Evolutionary conservation across 1,284 basidiomycete species (phyloP), one percentile per base, ranked within the genome.

Genomic region (Sporisorium graminicola): DNA sequence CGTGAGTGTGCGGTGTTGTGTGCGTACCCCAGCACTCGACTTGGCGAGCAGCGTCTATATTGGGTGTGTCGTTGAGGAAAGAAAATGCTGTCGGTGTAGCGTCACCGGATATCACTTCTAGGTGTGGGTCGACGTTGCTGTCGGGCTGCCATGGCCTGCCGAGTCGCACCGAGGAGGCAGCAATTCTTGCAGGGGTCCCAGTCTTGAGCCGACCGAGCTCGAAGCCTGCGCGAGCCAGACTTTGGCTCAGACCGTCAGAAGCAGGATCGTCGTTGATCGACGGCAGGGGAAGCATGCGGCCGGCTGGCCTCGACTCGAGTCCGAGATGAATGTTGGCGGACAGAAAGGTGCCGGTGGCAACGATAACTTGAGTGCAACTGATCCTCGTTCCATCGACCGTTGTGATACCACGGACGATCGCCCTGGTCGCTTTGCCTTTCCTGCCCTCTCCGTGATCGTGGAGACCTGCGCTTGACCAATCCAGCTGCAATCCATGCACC

Each of bases 281-380:
- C 0, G 93, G 91, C 18, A 90, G 88, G 67, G 94, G 92, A 56
- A 90, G 89, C 75, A 94, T 89, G 40, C 94, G 88, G n/a, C 94
- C 94, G 3, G 94, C 93, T 7, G 93, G 92, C 60, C 92, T 91
- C 7, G 90, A 89, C 67, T 91, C 90, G 86, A 92, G 88, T 35
- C 93, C 94, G 43, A 95, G 91, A 81, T 95, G 93, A 56, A 95
- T 94, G 86, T 94, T 91, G 16, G 93, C 94, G 2, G 91, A 91
- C 16, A 96, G 88, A 82, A 96, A 96, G 0, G 94, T 96, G 13
- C 94, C 94, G 0, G 94, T 95, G 75, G 93, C 94, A 22, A 95
- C 89, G 29, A 95, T 91, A 6, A 94, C 91, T 76, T 92, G 90
- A 2, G 91, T 91, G 79, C 93, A 95, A 9, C 87, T 86, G 37